Evolutionary conservation across 306 rosid genomes (phyloP).

Genomic region (Arachis stenosperma): DNA sequence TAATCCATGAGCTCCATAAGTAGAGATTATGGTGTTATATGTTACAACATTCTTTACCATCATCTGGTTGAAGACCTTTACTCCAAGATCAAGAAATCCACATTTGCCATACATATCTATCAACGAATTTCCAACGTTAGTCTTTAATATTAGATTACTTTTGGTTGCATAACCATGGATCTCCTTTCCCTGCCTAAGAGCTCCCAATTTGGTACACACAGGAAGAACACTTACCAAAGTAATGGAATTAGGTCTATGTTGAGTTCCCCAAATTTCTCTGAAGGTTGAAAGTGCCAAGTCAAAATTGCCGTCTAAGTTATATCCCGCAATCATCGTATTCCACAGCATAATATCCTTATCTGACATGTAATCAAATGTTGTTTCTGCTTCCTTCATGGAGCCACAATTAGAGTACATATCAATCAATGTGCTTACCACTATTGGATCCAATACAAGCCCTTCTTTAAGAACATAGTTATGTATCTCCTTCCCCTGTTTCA

Average conservation of each 20-base stretch:
- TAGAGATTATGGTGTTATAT: constrained; percentile 53
- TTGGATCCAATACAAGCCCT: constrained; percentile 43
- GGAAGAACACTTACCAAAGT: constrained; percentile 55
- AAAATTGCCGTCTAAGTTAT: constrained; percentile 42
- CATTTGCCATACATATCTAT: constrained; percentile 56
- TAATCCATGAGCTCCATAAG: constrained; percentile 52
- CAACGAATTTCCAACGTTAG: constrained; percentile 48
- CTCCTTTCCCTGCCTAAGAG: constrained; percentile 53
- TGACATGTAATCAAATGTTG: constrained; percentile 36
- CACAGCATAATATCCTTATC: constrained; percentile 43
- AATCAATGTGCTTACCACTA: constrained; percentile 46
- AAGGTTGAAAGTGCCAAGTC: constrained; percentile 43
- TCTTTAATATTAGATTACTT: constrained; percentile 37
- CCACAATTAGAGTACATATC: constrained; percentile 57
- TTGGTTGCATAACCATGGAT: constrained; percentile 53
- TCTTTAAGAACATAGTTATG: constrained; percentile 46
- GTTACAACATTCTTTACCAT: constrained; percentile 47
- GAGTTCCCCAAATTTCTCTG: constrained; percentile 41
- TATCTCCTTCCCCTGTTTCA: constrained; percentile 52
- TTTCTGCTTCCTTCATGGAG: constrained; percentile 48
- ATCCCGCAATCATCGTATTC: constrained; percentile 55
- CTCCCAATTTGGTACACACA: constrained; percentile 49
- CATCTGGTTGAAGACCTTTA: constrained; percentile 50
- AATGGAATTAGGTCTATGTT: constrained; percentile 50
- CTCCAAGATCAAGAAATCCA: constrained; percentile 48